Conservation (phyloP, 2,329 filamentous ascomycete species). For the Cercospora canescens region DNA sequence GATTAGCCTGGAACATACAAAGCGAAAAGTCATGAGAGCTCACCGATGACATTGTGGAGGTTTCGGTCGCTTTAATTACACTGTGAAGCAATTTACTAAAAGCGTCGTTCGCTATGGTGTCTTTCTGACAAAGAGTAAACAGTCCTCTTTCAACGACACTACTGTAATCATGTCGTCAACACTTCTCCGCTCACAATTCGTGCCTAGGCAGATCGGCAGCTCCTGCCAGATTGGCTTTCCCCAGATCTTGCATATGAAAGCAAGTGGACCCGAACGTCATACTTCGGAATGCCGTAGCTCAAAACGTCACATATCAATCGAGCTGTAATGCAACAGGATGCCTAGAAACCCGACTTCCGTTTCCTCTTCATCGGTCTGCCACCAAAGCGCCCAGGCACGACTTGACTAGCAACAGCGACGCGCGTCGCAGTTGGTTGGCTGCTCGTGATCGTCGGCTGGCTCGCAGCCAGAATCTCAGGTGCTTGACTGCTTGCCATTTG, state of each 20-base stretch:
- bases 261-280: background rate
- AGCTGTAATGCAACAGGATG: conserved; percentile 9
- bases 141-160: background rate
- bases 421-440: conserved; percentile 23
- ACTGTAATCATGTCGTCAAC: conserved; percentile 26
- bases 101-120: background rate
- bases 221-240: conserved; percentile 9
- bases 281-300: background rate
- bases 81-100: background rate
- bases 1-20: background rate
- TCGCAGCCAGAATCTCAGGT: conserved; percentile 32
- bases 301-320: background rate
- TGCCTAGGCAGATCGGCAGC: conserved; percentile 14
- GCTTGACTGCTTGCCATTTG: conserved; percentile 33
- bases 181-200: conserved; percentile 5
- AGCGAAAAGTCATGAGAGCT: background rate
- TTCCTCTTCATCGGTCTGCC: conserved; percentile 43
- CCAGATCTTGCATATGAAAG: conserved; percentile 6
- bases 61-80: background rate
- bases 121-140: conserved; percentile 1
- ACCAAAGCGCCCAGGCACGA: conserved; percentile 35
- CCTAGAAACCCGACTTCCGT: conserved; percentile 40
- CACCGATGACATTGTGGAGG: background rate
- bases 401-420: conserved; percentile 34
- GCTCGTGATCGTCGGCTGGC: conserved; percentile 28